Evolutionary conservation across 169 alveolate species (phyloP).

Genomic region (Plasmodium billcollinsi): DNA sequence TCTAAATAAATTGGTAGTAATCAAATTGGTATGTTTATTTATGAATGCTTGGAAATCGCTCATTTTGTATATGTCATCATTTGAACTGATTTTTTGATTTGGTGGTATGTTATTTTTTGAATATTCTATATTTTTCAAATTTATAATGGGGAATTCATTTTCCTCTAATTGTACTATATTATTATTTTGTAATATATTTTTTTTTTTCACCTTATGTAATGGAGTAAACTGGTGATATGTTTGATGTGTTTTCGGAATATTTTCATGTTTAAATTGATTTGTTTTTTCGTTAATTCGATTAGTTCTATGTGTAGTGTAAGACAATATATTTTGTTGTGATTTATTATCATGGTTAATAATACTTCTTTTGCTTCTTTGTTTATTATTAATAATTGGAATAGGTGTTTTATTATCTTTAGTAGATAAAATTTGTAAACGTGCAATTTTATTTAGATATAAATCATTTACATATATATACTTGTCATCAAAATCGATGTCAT

Average conservation of each 20-base stretch:
- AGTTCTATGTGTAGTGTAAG: no score
- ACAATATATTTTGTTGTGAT: background rate
- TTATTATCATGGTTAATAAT: constrained; percentile 5
- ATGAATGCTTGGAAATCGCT: no score
- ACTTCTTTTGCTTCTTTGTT: constrained; percentile 19
- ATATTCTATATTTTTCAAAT: no score
- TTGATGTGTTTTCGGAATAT: background rate
- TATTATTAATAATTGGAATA: constrained; percentile 1
- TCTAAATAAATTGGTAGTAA: constrained; percentile 9
- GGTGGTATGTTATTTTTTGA: no score
- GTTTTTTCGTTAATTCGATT: no score
- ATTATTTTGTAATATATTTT: no score
- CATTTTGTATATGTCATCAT: no score
- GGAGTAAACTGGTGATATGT: no score
- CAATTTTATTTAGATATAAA: constrained; percentile 51
- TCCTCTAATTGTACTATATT: no score
- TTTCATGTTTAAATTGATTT: background rate
- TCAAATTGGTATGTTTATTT: background rate
- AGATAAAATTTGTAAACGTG: constrained; percentile 45
- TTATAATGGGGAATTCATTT: no score
- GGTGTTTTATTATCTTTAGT: background rate
- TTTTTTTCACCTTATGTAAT: no score
- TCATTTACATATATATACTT: constrained; percentile 44
- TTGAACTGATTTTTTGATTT: no score
- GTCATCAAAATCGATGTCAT: constrained; percentile 71